Base-by-base conservation (phyloP, 768 basidiomycete species). In the Hericium alpestre region DNA sequence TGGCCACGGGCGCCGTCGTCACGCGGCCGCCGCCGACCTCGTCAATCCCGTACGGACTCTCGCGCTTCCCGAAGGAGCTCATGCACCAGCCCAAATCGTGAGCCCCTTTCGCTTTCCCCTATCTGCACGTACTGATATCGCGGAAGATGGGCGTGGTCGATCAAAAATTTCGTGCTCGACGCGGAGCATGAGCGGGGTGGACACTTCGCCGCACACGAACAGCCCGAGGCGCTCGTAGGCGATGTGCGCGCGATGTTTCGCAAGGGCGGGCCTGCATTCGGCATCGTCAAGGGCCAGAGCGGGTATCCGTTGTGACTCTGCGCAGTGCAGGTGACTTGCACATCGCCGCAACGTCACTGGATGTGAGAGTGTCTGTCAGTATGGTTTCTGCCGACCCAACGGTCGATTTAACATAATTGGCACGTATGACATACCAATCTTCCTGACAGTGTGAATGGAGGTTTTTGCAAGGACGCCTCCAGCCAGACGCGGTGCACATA, bases 181-280 rank as follows among this genome's bases (percentile, higher is more conserved):
- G 67, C 72, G 3, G 68, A 73, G 16, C 83, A 84, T 53, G 68
- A 70, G 1, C 64, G 64, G 5, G 82, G 83, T 4, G 83, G 83
- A 1, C 83, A 84, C 65, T 84, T 85, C 63, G 78, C 81, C 9
- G 74, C 82, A 0, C 64, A 75, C 58, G 82, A 84, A 61, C 66
- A 61, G 46, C 81, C 83, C 0, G 69, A 74, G 4, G 65, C 66
- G 2, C 69, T 85, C 15, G 81, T 71, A 0, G 70, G 61, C 1
- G 83, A 82, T 61, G 51, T 84, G 51, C 68, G 76, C 37, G 75
- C 71, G 62, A 83, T 83, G 80, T 84, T 82, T 66, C 75, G 76
- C 39, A 76, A 70, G 56, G 76, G 72, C 11, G 78, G 80, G 0
- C 73, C 74, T 39, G 79, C 78, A 1, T 77, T 72, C 58, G 73